These are phyloP conservation scores for Thielaviopsis ethacetica DNA, from an alignment of 2,329 filamentous ascomycete species.

Conservation along the genomic window DNA sequence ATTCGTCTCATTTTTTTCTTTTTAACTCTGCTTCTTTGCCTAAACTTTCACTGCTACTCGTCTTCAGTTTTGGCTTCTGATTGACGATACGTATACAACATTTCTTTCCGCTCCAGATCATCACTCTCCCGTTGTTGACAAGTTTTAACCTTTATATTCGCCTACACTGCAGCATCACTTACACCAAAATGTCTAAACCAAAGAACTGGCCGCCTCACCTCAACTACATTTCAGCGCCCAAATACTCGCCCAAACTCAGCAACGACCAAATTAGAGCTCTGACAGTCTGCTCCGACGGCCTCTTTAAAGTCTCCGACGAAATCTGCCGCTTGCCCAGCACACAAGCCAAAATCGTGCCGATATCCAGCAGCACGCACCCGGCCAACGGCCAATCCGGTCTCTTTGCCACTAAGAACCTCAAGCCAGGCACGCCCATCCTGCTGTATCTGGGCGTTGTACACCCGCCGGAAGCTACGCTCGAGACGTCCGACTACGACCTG, in stretches of 20 bases:
- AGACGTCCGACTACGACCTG: slow-evolving; percentile 44
- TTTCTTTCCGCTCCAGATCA: too few relatives aligned
- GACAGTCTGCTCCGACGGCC: slow-evolving; percentile 11
- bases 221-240: slow-evolving; percentile 34
- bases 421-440: slow-evolving; percentile 39
- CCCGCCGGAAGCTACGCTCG: slow-evolving; percentile 17
- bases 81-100: too few relatives aligned
- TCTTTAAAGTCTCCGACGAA: slow-evolving; percentile 19
- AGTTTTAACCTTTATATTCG: too few relatives aligned
- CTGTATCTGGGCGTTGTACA: slow-evolving; percentile 46
- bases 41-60: too few relatives aligned
- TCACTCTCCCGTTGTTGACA: too few relatives aligned
- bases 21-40: too few relatives aligned
- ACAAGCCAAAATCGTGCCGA: slow-evolving; percentile 37
- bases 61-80: too few relatives aligned
- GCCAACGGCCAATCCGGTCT: slow-evolving; percentile 42
- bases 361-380: slow-evolving; percentile 35
- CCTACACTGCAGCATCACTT: too few relatives aligned
- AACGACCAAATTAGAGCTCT: slow-evolving; percentile 23
- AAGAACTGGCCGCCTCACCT: slow-evolving; percentile 41
- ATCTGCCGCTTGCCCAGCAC: slow-evolving; percentile 27
- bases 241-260: slow-evolving; percentile 30
- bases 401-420: slow-evolving; percentile 38
- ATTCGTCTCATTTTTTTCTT: too few relatives aligned
- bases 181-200: slow-evolving; percentile 18